phyloP scores from a whole-genome alignment of 2,329 filamentous ascomycete genomes.

The Diaporthe citri region DNA sequence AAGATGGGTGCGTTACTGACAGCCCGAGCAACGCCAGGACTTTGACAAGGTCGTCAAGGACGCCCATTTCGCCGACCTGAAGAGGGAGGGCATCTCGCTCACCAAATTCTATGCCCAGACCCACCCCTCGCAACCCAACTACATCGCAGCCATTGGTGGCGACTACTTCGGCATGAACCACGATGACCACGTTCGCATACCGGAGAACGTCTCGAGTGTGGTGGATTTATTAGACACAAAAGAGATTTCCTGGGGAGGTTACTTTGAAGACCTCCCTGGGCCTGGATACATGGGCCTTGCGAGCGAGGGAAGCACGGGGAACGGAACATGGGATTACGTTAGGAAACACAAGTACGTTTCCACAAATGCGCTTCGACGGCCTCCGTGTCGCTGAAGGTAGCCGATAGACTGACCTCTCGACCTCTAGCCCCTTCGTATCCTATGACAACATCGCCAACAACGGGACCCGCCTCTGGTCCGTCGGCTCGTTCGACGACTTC shows the following conservation, averaged over 20 bases:
- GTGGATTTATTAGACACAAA: constrained; percentile 59
- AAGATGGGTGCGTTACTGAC: constrained; percentile 9
- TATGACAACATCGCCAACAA: constrained; percentile 56
- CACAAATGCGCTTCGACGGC: background rate
- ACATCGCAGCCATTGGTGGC: constrained; percentile 75
- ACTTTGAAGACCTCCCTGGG: constrained; percentile 60
- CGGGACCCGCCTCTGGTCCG: constrained; percentile 64
- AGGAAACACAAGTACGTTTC: constrained; percentile 55
- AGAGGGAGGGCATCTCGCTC: constrained; percentile 58
- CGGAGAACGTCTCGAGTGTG: constrained; percentile 59
- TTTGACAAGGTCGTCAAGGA: constrained; percentile 56
- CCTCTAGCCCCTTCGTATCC: constrained; percentile 55
- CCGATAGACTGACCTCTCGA: background rate
- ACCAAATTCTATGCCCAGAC: constrained; percentile 72
- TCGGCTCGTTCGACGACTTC: constrained; percentile 75
- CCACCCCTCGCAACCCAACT: constrained; percentile 83
- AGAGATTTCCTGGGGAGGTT: constrained; percentile 57
- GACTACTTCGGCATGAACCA: constrained; percentile 71
- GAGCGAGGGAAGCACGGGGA: constrained; percentile 51
- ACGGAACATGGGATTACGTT: constrained; percentile 55
- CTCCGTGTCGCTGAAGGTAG: background rate
- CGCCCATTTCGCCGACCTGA: constrained; percentile 54
- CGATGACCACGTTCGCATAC: constrained; percentile 58
- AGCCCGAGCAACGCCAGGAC: constrained; percentile 50
- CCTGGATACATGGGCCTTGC: constrained; percentile 60